Conservation (phyloP, 306 rosid genomes). For the Arachis hypogaea region DNA sequence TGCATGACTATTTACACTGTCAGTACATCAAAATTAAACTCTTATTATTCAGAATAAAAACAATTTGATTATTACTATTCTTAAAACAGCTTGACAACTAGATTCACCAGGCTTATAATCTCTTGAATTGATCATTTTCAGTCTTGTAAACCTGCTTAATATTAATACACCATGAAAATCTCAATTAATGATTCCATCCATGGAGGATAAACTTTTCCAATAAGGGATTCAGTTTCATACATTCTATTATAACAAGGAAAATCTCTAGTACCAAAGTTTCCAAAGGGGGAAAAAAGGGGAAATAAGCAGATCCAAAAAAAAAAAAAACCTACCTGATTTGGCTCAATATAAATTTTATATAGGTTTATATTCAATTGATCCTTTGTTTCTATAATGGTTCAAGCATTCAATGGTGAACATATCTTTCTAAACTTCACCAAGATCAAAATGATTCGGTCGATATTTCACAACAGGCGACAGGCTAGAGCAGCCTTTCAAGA, state of each 20-base stretch:
- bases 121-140: no score
- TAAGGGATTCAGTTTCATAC: slow-evolving; percentile 31
- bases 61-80: no score
- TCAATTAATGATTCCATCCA: slow-evolving; percentile 17
- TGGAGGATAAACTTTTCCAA: slow-evolving; percentile 26
- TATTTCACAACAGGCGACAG: slow-evolving; percentile 47
- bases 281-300: neutral
- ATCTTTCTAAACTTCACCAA: slow-evolving; percentile 31
- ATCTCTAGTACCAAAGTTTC: slow-evolving; percentile 29
- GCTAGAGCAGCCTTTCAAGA: slow-evolving; percentile 81
- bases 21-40: no score
- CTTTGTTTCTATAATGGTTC: slow-evolving; percentile 34
- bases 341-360: slow-evolving; percentile 16
- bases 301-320: neutral
- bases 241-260: slow-evolving; percentile 14
- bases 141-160: neutral
- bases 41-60: no score
- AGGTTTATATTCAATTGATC: slow-evolving; percentile 39
- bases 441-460: slow-evolving; percentile 29
- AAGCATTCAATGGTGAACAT: slow-evolving; percentile 25
- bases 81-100: no score
- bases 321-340: slow-evolving; percentile 34
- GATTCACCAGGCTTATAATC: no score
- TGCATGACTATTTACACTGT: no score
- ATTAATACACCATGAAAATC: slow-evolving; percentile 1